Conservation (phyloP, 129 eudicot species). For the Flaveria bidentis region DNA sequence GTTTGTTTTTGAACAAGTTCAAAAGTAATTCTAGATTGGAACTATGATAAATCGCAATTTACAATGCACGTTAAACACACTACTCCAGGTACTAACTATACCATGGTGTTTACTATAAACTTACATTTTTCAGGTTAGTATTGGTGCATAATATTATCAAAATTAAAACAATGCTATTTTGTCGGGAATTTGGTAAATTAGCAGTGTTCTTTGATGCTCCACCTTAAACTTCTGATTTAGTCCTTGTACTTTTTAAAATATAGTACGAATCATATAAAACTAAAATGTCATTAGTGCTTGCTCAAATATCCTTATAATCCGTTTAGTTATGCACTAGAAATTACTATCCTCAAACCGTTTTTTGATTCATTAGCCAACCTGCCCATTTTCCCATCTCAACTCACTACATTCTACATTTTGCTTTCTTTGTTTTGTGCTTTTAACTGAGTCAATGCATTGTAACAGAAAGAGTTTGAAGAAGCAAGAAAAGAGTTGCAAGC, state of each 20-base stretch:
- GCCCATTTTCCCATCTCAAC: neutral
- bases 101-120: neutral
- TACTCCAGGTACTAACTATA: neutral
- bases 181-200: neutral
- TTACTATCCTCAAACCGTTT: neutral
- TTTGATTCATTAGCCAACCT: neutral
- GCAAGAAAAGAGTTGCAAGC: constrained; percentile 76
- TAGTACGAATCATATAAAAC: neutral
- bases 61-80: neutral
- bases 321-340: neutral
- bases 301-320: neutral
- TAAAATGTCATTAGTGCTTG: constrained; percentile 2
- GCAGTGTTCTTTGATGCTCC: constrained; percentile 7
- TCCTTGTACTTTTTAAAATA: neutral
- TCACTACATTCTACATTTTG: constrained; percentile 14
- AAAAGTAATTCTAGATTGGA: constrained; percentile 16
- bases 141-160: neutral
- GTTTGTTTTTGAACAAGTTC: constrained; percentile 14
- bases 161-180: constrained; percentile 13
- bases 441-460: constrained; percentile 16
- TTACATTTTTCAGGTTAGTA: neutral
- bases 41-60: constrained; percentile 5
- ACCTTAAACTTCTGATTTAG: neutral
- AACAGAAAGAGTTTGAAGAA: constrained; percentile 85
- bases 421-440: constrained; percentile 11